phyloP scores from a whole-genome alignment of 1,284 basidiomycete genomes.

The Puccinia coronata region DNA sequence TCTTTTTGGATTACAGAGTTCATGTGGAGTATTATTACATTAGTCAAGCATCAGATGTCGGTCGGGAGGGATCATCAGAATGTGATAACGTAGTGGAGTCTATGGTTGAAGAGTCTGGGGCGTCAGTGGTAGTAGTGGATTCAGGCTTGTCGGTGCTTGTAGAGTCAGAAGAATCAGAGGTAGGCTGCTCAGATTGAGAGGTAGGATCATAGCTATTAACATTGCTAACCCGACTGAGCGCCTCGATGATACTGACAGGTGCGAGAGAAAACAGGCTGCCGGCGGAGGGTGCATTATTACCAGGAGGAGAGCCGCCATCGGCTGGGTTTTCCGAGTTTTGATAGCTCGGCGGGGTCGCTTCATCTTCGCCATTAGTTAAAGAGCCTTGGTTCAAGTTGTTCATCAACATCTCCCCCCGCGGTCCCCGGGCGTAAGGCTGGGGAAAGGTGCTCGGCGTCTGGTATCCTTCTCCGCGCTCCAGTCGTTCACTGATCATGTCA shows the following conservation, averaged over 20 bases:
- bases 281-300: background rate
- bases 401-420: background rate
- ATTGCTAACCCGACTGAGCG: constrained; percentile 30
- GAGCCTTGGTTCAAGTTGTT: background rate
- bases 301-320: background rate
- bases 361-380: background rate
- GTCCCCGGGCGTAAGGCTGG: constrained; percentile 63
- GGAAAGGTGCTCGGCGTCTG: constrained; percentile 70
- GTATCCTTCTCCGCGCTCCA: constrained; percentile 72
- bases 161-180: constrained; percentile 7
- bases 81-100: background rate
- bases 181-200: background rate
- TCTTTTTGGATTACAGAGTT: background rate
- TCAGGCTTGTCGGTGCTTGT: background rate
- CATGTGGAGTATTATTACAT: constrained; percentile 24
- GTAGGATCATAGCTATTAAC: constrained; percentile 13
- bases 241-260: constrained; percentile 33
- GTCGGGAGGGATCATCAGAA: background rate
- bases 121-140: background rate
- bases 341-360: constrained; percentile 19
- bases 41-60: constrained; percentile 26
- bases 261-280: constrained; percentile 29
- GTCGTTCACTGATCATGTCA: constrained; percentile 81
- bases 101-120: constrained; percentile 2
- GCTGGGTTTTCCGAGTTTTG: background rate